Percentiles rank a stretch among this genome's conserved stretches.
phyloP scores from a whole-genome alignment of 23 red algal species.

The Pyropia haitanensis region DNA sequence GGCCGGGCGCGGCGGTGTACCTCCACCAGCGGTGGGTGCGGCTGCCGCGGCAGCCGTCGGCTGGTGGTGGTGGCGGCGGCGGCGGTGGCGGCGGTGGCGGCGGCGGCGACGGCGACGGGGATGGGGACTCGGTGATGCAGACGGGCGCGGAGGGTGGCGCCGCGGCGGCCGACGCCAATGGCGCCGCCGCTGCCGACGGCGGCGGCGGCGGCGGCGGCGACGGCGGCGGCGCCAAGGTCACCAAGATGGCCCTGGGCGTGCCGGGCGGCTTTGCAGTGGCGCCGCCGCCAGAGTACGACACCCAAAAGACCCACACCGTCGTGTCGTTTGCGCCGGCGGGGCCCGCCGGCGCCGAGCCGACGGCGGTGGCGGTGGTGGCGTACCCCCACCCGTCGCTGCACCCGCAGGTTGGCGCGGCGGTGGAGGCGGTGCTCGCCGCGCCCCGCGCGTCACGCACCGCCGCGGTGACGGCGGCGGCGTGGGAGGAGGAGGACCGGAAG shows the following conservation, averaged over 20 bases:
- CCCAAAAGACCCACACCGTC: conserved; percentile 26
- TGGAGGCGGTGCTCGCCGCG: conserved; percentile 11
- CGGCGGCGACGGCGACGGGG: neutral
- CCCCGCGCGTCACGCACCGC: conserved; percentile 1
- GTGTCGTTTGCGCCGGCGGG: conserved; percentile 14
- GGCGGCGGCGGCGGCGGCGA: no score
- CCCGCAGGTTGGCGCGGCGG: conserved; percentile 1
- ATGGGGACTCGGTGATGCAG: no score
- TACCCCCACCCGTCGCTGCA: conserved; percentile 21
- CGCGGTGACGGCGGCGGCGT: conserved; percentile 34
- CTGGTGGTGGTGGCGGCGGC: conserved; percentile 8
- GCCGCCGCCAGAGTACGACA: conserved; percentile 3
- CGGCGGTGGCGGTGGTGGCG: conserved; percentile 3
- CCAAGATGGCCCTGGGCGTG: conserved; percentile 68
- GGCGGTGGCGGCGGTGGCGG: conserved; percentile 8
- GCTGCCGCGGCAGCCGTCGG: neutral
- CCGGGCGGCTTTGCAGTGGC: conserved; percentile 45
- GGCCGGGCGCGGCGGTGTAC: conserved; percentile 30
- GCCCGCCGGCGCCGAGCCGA: neutral
- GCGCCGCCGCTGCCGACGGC: no score
- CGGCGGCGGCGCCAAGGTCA: neutral
- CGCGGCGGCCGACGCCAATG: neutral
- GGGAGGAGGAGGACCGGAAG: conserved; percentile 65
- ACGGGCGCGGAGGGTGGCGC: neutral
- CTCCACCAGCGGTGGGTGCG: conserved; percentile 48